phyloP scores from a whole-genome alignment of 2,329 filamentous ascomycete genomes.

The Claviceps pazoutovae region DNA sequence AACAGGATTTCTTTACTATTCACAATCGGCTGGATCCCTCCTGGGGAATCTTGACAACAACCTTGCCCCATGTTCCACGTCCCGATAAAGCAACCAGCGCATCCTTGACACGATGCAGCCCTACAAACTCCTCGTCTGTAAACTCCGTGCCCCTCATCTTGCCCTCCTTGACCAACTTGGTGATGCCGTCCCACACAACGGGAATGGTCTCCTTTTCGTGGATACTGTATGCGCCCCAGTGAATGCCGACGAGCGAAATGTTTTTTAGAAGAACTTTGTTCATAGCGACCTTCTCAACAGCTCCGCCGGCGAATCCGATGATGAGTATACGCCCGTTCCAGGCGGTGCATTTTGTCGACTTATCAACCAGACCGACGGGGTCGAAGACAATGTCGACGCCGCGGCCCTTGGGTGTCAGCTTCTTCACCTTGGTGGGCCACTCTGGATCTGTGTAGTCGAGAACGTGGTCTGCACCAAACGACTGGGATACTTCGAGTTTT shows the following conservation, averaged over 20 bases:
- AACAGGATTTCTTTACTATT: background rate
- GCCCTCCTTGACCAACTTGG: constrained; percentile 59
- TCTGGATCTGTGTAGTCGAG: constrained; percentile 58
- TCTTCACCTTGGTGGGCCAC: constrained; percentile 59
- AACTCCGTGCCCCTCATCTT: constrained; percentile 77
- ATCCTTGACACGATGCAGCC: constrained; percentile 62
- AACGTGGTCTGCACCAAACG: constrained; percentile 73
- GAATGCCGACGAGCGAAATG: constrained; percentile 74
- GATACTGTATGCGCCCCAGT: constrained; percentile 76
- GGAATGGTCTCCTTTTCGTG: constrained; percentile 58
- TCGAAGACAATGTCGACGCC: constrained; percentile 93
- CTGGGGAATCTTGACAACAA: constrained; percentile 75
- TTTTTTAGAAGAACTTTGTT: constrained; percentile 92
- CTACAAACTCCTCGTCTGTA: constrained; percentile 67
- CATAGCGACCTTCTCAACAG: constrained; percentile 82
- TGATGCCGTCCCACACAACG: constrained; percentile 70
- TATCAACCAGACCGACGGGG: constrained; percentile 79
- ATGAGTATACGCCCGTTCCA: constrained; percentile 86
- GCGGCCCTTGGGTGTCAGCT: constrained; percentile 54
- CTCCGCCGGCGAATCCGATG: constrained; percentile 63
- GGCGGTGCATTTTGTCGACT: constrained; percentile 77
- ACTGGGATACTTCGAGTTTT: constrained; percentile 65
- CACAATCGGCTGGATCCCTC: constrained; percentile 44
- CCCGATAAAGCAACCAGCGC: constrained; percentile 66
- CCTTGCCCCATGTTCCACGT: constrained; percentile 88